Evolutionary conservation across 169 alveolate genomes (phyloP).

Genomic region (Perkinsus marinus): DNA sequence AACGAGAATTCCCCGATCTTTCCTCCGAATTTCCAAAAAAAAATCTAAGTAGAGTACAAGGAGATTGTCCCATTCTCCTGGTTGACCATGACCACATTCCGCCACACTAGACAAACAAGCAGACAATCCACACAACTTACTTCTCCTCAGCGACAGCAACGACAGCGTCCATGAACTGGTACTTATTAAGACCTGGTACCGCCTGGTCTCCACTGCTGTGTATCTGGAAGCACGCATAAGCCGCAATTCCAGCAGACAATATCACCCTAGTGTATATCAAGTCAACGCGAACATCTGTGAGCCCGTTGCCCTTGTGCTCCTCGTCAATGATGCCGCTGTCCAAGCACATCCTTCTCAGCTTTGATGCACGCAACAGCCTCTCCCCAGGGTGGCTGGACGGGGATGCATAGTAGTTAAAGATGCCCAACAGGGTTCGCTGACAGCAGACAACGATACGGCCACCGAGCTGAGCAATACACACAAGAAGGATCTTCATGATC

Average conservation of each 20-base stretch:
- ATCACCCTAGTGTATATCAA: background rate
- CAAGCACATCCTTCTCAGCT: background rate
- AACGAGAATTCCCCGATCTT: too few relatives aligned
- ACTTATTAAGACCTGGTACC: background rate
- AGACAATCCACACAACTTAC: background rate
- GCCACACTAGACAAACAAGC: too few relatives aligned
- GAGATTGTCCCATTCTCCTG: too few relatives aligned
- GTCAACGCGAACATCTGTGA: background rate
- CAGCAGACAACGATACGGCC: background rate
- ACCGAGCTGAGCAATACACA: too few relatives aligned
- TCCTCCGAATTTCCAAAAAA: too few relatives aligned
- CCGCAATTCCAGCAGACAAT: too few relatives aligned
- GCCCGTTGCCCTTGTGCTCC: background rate
- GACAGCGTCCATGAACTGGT: background rate
- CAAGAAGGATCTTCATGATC: too few relatives aligned
- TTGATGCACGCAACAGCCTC: background rate
- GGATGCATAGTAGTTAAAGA: background rate
- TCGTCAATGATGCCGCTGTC: background rate
- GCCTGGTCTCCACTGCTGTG: background rate
- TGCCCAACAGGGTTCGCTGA: background rate
- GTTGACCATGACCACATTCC: too few relatives aligned
- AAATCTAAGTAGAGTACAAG: too few relatives aligned
- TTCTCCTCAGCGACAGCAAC: background rate
- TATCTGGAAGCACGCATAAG: background rate
- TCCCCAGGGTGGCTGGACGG: background rate